Percentiles rank a stretch among this genome's conserved stretches.
Evolutionary conservation across 352 stramenopile genomes (phyloP).

Genomic region (Globisporangium orthogonon): DNA sequence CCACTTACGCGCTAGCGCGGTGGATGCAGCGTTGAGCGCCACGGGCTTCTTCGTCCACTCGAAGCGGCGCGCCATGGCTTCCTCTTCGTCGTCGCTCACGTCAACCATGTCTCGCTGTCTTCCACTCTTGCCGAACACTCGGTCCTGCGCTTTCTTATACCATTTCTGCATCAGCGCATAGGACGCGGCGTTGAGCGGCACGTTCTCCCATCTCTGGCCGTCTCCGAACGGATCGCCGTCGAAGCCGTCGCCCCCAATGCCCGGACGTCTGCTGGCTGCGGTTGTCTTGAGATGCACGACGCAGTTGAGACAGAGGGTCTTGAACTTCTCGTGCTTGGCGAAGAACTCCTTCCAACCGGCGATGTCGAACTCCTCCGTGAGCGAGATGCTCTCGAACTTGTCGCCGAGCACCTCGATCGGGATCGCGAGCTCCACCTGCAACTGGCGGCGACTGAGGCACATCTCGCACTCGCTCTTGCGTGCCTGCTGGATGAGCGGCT

Average conservation of each 20-base stretch:
- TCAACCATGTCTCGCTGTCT: conserved; percentile 53
- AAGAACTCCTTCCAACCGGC: conserved; percentile 96
- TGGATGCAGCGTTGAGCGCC: conserved; percentile 65
- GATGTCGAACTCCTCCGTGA: conserved; percentile 90
- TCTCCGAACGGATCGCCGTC: conserved; percentile 21
- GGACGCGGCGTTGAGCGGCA: conserved; percentile 80
- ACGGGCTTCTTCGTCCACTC: conserved; percentile 80
- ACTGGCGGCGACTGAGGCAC: conserved; percentile 90
- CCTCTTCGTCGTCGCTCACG: conserved; percentile 87
- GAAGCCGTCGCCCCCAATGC: conserved; percentile 11
- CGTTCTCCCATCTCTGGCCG: conserved; percentile 17
- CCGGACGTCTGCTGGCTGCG: conserved; percentile 15
- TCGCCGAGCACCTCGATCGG: conserved; percentile 90
- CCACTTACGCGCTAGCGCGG: conserved; percentile 80
- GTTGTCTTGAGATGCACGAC: conserved; percentile 71
- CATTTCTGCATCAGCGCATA: conserved; percentile 89
- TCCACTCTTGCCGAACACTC: conserved; percentile 76
- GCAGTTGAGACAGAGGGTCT: conserved; percentile 93
- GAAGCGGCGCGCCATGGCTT: conserved; percentile 51
- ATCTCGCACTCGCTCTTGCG: conserved; percentile 92
- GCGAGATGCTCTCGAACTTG: conserved; percentile 86
- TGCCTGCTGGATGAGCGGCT: conserved; percentile 88
- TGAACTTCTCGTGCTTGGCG: conserved; percentile 89
- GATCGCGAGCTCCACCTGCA: conserved; percentile 94
- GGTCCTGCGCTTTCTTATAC: conserved; percentile 88